These are phyloP conservation scores for Gnomoniopsis smithogilvyi DNA, from an alignment of 2,329 filamentous ascomycete species.

Conservation along the genomic window DNA sequence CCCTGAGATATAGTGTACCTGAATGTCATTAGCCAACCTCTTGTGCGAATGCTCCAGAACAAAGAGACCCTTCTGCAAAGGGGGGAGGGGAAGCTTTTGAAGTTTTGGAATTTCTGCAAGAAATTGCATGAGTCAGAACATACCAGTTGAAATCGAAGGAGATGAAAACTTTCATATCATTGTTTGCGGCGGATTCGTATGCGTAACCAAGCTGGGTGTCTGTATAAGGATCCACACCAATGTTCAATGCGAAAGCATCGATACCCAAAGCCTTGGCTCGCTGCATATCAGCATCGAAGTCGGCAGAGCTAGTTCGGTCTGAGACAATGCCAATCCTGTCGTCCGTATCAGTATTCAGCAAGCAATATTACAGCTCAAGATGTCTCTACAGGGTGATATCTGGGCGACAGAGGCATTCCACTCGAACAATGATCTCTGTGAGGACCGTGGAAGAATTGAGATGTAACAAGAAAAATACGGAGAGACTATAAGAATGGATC, in stretches of 20 bases:
- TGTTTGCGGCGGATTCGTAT: slow-evolving; percentile 44
- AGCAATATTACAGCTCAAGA: too few relatives aligned
- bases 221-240: slow-evolving; percentile 35
- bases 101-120: too few relatives aligned
- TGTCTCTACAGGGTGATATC: too few relatives aligned
- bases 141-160: slow-evolving; percentile 56
- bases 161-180: slow-evolving; percentile 51
- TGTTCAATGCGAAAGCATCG: slow-evolving; percentile 29
- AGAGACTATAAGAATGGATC: too few relatives aligned
- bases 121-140: neutral
- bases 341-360: too few relatives aligned
- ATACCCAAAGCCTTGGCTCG: slow-evolving; percentile 24
- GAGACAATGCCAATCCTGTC: slow-evolving; percentile 37
- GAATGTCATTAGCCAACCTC: neutral
- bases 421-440: too few relatives aligned
- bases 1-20: slow-evolving; percentile 38
- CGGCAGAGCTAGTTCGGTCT: slow-evolving; percentile 36
- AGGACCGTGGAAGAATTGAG: too few relatives aligned
- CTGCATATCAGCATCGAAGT: slow-evolving; percentile 37
- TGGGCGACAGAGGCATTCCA: too few relatives aligned
- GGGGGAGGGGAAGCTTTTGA: too few relatives aligned
- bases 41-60: too few relatives aligned
- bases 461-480: too few relatives aligned
- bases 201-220: slow-evolving; percentile 45
- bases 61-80: too few relatives aligned